Base-by-base conservation (phyloP, 148 eudicot genomes). In the Linanthus parryae region DNA sequence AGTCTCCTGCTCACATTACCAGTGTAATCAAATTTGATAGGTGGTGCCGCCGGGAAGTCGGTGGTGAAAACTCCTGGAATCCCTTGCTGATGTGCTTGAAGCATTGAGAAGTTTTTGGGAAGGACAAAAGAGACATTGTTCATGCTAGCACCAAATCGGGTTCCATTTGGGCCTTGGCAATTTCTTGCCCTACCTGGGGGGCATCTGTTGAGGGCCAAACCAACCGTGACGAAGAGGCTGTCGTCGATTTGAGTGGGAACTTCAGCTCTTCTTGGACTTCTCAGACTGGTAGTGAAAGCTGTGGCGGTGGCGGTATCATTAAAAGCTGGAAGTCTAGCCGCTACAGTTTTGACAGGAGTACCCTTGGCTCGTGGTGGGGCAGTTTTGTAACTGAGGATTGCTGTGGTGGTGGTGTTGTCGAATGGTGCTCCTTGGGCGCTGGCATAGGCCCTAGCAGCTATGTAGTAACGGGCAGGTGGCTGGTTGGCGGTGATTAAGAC, bases 401-500 rank as follows among this genome's bases (percentile, higher is more conserved):
- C 95, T 3, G 87, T 80, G 44, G 87, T 77, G 16, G 95, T 83
- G 43, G 91, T 82, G 49, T 80, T 86, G 40, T 82, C 87, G 9
- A 83, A 86, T 2, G 91, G 71, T 6, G 81, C 87, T 2, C 73
- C 73, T 43, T 74, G 84, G 10, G 82, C 95, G 48, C 82, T 80
- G 18, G 79, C 80, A 44, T 86, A 86, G 6, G 91, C 77, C 2
- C 66, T 56, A 2, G 73, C 87, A 2, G 78, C 84, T 1, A 80
- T 68, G 70, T 83, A 80, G 71, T 86, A 86, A 0, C 72, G 74
- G 17, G 66, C 65, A 2, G 95, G 82, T 5, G 59, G 46, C 37
- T 80, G 91, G 54, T 75, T 41, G 10, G 80, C 82, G 1, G 69
- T 62, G 70, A 86, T 68, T 16, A 86, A 61, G 61, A 83, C 87